Conservation (phyloP, 2,329 filamentous ascomycete species). For the Colletotrichum noveboracense region DNA sequence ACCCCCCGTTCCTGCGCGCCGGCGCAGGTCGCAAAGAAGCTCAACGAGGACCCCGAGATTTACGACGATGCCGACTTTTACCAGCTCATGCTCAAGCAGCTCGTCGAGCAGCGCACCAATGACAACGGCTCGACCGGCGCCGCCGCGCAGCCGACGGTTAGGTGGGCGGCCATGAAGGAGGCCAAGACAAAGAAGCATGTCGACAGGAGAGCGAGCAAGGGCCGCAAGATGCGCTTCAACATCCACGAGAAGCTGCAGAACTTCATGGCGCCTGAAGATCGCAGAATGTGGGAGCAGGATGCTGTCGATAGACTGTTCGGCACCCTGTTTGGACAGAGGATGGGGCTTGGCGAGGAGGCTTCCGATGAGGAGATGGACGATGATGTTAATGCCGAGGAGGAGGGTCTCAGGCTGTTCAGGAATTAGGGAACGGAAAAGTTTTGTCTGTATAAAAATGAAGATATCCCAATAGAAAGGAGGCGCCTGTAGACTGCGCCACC, state of each 20-base stretch:
- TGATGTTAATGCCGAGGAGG: constrained; percentile 57
- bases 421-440: constrained; percentile 29
- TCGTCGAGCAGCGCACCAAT: constrained; percentile 85
- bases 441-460: not conserved
- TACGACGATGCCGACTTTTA: constrained; percentile 98
- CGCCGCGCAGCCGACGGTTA: constrained; percentile 56
- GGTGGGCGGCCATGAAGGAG: constrained; percentile 74
- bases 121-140: constrained; percentile 56
- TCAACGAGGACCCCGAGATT: constrained; percentile 65
- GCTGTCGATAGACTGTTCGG: constrained; percentile 81
- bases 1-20: constrained; percentile 80
- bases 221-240: constrained; percentile 90
- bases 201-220: constrained; percentile 94
- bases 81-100: constrained; percentile 87
- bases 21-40: constrained; percentile 63
- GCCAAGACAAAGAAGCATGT: constrained; percentile 83
- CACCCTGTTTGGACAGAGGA: constrained; percentile 74
- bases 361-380: constrained; percentile 55
- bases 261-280: constrained; percentile 93
- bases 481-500: not conserved
- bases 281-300: constrained; percentile 77
- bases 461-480: constrained; percentile 9
- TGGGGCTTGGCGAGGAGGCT: constrained; percentile 61
- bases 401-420: constrained; percentile 59
- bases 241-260: constrained; percentile 98